Percentiles rank a stretch among this genome's conserved stretches.
phyloP scores from a whole-genome alignment of 306 rosid species.

The Heteromeles arbutifolia region DNA sequence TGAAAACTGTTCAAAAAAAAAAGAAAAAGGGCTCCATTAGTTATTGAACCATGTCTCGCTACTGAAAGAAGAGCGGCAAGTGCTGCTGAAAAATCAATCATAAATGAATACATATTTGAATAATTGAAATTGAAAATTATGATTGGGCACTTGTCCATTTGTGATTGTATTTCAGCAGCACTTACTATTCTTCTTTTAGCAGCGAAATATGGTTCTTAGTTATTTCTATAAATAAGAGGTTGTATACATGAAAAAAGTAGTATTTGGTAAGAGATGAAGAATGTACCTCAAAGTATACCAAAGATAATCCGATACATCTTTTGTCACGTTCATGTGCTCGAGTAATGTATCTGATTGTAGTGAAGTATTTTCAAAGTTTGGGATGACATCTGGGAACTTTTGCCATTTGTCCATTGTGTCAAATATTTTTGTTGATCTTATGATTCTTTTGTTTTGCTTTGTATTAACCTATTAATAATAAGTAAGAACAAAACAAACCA shows the following conservation, averaged over 20 bases:
- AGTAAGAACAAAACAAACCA: neutral
- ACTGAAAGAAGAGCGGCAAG: too few relatives aligned
- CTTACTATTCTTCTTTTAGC: too few relatives aligned
- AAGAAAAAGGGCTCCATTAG: too few relatives aligned
- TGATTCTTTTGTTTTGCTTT: conserved; percentile 33
- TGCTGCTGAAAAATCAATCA: too few relatives aligned
- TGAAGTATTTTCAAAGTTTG: conserved; percentile 34
- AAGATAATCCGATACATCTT: conserved; percentile 66
- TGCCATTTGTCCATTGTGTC: conserved; percentile 44
- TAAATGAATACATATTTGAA: too few relatives aligned
- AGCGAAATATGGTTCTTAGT: too few relatives aligned
- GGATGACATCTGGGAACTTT: conserved; percentile 38
- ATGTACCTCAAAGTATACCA: conserved; percentile 61
- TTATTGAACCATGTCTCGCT: too few relatives aligned
- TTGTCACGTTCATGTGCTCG: conserved; percentile 63
- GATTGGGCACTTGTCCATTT: too few relatives aligned
- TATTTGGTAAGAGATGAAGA: neutral
- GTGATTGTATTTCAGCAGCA: too few relatives aligned
- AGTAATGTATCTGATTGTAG: conserved; percentile 44
- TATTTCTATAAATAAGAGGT: too few relatives aligned
- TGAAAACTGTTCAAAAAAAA: conserved; percentile 33
- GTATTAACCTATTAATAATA: conserved; percentile 28
- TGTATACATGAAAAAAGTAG: too few relatives aligned
- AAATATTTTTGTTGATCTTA: conserved; percentile 24
- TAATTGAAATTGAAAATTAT: too few relatives aligned